Evolutionary conservation across 768 basidiomycete genomes (phyloP).

Genomic region (Fomitopsis pulvina): DNA sequence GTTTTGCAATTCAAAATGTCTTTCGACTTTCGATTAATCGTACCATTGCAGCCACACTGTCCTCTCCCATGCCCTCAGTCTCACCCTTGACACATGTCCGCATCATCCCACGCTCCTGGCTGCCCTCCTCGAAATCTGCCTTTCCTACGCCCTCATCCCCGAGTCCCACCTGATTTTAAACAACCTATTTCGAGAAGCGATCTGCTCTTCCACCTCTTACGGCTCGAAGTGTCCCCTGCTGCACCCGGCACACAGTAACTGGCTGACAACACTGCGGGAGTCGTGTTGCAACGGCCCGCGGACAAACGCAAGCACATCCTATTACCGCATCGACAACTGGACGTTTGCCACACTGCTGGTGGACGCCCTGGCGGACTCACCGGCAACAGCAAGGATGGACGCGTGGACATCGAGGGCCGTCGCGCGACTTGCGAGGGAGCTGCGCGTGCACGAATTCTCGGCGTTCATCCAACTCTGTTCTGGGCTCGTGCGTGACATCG

Average conservation of each 20-base stretch:
- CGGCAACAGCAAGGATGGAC: slow-evolving; percentile 6
- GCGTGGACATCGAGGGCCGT: slow-evolving; percentile 40
- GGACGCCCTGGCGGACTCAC: slow-evolving; percentile 21
- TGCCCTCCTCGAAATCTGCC: slow-evolving; percentile 43
- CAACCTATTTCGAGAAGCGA: slow-evolving; percentile 33
- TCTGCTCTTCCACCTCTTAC: slow-evolving; percentile 22
- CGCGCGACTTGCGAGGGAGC: slow-evolving; percentile 26
- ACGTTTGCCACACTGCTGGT: slow-evolving; percentile 29
- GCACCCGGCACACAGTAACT: slow-evolving; percentile 40
- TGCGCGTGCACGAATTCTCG: slow-evolving; percentile 26
- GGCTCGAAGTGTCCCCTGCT: slow-evolving; percentile 21
- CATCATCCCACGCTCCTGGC: slow-evolving; percentile 43
- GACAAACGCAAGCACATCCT: slow-evolving; percentile 10
- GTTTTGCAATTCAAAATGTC: slow-evolving; percentile 5
- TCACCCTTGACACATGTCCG: slow-evolving; percentile 39
- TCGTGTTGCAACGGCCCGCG: slow-evolving; percentile 26
- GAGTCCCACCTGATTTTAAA: slow-evolving; percentile 40
- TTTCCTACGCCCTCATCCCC: slow-evolving; percentile 34
- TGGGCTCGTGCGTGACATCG: slow-evolving; percentile 18
- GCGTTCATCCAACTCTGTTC: slow-evolving; percentile 27
- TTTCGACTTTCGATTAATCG: not conserved
- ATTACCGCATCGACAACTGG: slow-evolving; percentile 19
- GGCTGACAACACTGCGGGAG: slow-evolving; percentile 38
- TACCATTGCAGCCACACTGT: slow-evolving; percentile 35
- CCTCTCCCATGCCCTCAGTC: slow-evolving; percentile 44